Percentiles rank a stretch among this genome's conserved stretches.
Evolutionary conservation across 2,329 filamentous ascomycete species (phyloP).

Genomic region (Cladophialophora immunda): DNA sequence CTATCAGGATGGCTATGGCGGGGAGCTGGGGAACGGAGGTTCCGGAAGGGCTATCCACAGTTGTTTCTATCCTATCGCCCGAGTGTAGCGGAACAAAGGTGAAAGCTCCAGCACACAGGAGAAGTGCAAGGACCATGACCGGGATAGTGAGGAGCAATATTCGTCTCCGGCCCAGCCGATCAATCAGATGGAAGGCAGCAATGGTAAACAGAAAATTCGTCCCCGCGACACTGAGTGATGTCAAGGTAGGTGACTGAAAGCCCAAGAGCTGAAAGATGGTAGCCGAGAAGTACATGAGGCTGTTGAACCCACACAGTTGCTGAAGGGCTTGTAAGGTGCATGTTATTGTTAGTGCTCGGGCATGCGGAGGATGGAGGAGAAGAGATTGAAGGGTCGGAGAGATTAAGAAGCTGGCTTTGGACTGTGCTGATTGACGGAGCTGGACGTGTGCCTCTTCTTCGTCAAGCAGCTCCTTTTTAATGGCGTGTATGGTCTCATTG

Average conservation of each 20-base stretch:
- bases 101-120: conserved; percentile 77
- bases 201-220: conserved; percentile 85
- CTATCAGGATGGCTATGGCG: conserved; percentile 70
- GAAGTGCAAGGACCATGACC: conserved; percentile 78
- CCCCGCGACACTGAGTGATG: conserved; percentile 79
- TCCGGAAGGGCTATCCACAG: conserved; percentile 30
- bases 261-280: conserved; percentile 81
- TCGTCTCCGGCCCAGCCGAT: conserved; percentile 78
- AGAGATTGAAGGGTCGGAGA: conserved; percentile 50
- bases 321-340: conserved; percentile 87
- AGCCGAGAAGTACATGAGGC: conserved; percentile 89
- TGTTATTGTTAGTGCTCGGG: conserved; percentile 79
- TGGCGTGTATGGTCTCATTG: conserved; percentile 70
- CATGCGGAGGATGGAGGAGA: conserved; percentile 40
- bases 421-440: conserved; percentile 22
- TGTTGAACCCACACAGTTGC: conserved; percentile 90
- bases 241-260: conserved; percentile 80
- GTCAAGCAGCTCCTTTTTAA: conserved; percentile 77
- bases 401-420: conserved; percentile 27
- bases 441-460: conserved; percentile 62
- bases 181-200: conserved; percentile 78
- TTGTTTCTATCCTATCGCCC: conserved; percentile 15
- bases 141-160: conserved; percentile 86
- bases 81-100: conserved; percentile 59
- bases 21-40: conserved; percentile 50